Conservation (phyloP, 805 yeast genomes). For the Hanseniaspora lindneri region DNA sequence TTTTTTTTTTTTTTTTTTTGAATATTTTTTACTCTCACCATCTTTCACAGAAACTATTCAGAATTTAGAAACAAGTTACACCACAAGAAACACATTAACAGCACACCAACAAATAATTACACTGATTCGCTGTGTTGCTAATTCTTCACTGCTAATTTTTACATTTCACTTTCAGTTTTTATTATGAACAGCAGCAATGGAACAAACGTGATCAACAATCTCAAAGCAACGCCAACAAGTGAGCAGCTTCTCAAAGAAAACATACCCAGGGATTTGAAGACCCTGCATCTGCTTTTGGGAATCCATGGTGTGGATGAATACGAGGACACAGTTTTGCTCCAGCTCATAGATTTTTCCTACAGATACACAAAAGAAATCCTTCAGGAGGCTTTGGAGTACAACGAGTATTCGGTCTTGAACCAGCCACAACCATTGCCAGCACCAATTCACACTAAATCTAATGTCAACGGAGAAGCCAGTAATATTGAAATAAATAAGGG, state of each 20-base stretch:
- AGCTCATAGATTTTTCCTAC: conserved; percentile 93
- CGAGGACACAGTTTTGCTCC: conserved; percentile 92
- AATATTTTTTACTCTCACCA: not conserved
- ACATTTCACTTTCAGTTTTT: too few relatives aligned
- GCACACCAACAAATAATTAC: too few relatives aligned
- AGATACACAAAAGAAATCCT: conserved; percentile 74
- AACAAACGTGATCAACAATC: conserved; percentile 7
- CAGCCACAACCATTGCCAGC: conserved; percentile 19
- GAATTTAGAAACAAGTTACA: too few relatives aligned
- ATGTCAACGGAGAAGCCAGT: conserved; percentile 4
- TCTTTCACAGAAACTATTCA: too few relatives aligned
- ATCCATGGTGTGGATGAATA: conserved; percentile 84
- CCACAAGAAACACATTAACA: too few relatives aligned
- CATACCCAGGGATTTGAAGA: conserved; percentile 77
- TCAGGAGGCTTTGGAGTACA: conserved; percentile 79
- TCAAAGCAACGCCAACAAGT: conserved; percentile 15
- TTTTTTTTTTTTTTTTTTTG: not conserved
- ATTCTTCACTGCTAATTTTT: too few relatives aligned
- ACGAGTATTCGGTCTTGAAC: conserved; percentile 55
- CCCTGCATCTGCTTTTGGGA: conserved; percentile 80
- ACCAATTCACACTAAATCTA: conserved; percentile 11
- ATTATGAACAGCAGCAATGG: conserved; percentile 6
- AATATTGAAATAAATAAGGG: conserved; percentile 3
- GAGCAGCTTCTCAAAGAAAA: conserved; percentile 26
- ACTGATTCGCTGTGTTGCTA: too few relatives aligned